phyloP scores from a whole-genome alignment of 2,329 filamentous ascomycete species.

The Talaromyces islandicus region DNA sequence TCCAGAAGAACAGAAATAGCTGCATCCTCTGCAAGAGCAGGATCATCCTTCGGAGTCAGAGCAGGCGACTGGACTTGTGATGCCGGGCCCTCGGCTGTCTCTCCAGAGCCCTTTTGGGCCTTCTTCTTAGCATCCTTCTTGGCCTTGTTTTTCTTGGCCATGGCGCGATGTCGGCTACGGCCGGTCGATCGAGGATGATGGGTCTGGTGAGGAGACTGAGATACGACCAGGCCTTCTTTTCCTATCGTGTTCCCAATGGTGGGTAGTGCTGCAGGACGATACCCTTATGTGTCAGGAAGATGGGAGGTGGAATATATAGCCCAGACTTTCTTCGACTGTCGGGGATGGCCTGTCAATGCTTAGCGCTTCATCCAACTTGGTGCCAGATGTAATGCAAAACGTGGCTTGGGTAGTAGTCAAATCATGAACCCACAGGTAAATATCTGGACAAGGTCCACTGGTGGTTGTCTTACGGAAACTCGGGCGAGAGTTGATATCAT shows the following conservation, averaged over 20 bases:
- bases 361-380: background rate
- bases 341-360: background rate
- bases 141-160: constrained; percentile 11
- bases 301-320: background rate
- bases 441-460: background rate
- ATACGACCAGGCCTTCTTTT: constrained; percentile 1
- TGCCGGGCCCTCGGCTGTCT: background rate
- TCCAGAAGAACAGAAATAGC: background rate
- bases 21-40: background rate
- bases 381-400: background rate
- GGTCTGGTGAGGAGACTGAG: background rate
- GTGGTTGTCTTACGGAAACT: background rate
- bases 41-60: background rate
- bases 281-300: background rate
- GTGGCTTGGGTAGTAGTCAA: background rate
- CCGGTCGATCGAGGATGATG: background rate
- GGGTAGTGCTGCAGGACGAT: background rate
- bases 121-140: constrained; percentile 13
- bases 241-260: constrained; percentile 18
- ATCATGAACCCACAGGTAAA: background rate
- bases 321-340: background rate
- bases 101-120: constrained; percentile 2
- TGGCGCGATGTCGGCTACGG: constrained; percentile 2
- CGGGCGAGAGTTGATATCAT: constrained; percentile 22
- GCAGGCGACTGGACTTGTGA: background rate